Conservation (phyloP, 2,329 filamentous ascomycete genomes). For the Seiridium unicorne region DNA sequence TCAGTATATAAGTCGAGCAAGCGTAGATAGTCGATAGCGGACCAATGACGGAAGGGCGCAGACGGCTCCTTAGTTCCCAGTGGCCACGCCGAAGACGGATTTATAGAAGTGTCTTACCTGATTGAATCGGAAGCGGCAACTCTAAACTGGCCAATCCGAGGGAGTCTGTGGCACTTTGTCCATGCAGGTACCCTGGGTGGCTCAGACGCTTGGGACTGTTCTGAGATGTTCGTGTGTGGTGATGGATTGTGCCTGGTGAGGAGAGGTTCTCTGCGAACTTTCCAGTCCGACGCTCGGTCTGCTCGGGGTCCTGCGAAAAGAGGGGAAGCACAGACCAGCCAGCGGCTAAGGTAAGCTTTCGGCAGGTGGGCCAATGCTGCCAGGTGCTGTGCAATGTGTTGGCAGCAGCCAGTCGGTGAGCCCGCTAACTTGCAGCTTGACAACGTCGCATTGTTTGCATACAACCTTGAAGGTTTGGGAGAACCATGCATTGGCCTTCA, state of each 20-base stretch:
- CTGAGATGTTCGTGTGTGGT: slow-evolving; percentile 42
- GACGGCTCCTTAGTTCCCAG: not conserved
- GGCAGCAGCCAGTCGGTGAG: too few relatives aligned
- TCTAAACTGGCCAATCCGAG: not conserved
- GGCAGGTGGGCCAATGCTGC: not conserved
- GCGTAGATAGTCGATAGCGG: too few relatives aligned
- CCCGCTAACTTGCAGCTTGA: too few relatives aligned
- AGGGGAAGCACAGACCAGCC: not conserved
- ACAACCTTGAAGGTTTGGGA: too few relatives aligned
- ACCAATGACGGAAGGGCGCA: not conserved
- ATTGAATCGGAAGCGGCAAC: not conserved
- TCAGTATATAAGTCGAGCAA: not conserved
- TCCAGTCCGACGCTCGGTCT: slow-evolving; percentile 11
- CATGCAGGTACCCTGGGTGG: slow-evolving; percentile 9
- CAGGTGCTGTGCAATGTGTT: too few relatives aligned
- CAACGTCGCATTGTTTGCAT: too few relatives aligned
- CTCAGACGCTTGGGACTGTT: slow-evolving; percentile 25
- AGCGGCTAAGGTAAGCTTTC: not conserved
- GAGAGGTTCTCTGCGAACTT: slow-evolving; percentile 22
- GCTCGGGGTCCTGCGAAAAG: not conserved
- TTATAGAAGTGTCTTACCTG: not conserved
- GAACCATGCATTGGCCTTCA: too few relatives aligned
- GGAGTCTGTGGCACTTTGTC: slow-evolving; percentile 13
- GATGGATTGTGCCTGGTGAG: slow-evolving; percentile 29
- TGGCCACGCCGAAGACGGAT: not conserved